These are phyloP conservation scores for Calocybe gangraenosa DNA, from an alignment of 768 basidiomycete species.

Conservation along the genomic window DNA sequence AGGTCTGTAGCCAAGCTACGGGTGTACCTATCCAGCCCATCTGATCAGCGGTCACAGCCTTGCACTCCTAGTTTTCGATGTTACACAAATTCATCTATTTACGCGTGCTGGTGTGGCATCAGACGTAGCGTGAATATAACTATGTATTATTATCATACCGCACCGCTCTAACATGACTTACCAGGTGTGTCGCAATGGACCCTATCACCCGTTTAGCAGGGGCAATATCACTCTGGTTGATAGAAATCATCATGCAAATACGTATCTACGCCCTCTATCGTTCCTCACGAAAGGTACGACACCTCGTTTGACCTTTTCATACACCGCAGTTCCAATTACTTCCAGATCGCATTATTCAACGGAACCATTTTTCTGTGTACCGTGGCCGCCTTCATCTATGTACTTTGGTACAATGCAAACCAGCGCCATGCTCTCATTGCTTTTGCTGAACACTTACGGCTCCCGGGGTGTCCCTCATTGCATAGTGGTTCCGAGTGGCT, in stretches of 20 bases:
- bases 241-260: conserved; percentile 47
- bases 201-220: conserved; percentile 40
- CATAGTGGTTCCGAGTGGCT: conserved; percentile 13
- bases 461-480: conserved; percentile 22
- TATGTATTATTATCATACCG: neutral
- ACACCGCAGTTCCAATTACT: neutral
- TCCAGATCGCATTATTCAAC: conserved; percentile 36
- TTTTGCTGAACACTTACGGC: conserved; percentile 24
- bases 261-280: conserved; percentile 39
- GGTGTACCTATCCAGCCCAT: neutral
- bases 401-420: conserved; percentile 34
- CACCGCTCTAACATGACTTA: neutral
- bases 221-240: conserved; percentile 41
- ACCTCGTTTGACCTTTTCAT: neutral
- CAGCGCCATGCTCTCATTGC: conserved; percentile 31
- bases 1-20: conserved; percentile 2
- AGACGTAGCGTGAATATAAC: conserved; percentile 27
- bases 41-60: conserved; percentile 23
- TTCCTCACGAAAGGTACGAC: conserved; percentile 33
- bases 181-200: conserved; percentile 41
- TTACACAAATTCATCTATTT: conserved; percentile 41
- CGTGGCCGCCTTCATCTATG: conserved; percentile 35
- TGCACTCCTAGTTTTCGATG: conserved; percentile 37
- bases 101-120: conserved; percentile 31
- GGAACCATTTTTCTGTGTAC: conserved; percentile 34